Percentiles rank a stretch among this genome's conserved stretches.
These are phyloP conservation scores for Mediolabrus comicus DNA, from an alignment of 108 stramenopile genomes.

Conservation along the genomic window DNA sequence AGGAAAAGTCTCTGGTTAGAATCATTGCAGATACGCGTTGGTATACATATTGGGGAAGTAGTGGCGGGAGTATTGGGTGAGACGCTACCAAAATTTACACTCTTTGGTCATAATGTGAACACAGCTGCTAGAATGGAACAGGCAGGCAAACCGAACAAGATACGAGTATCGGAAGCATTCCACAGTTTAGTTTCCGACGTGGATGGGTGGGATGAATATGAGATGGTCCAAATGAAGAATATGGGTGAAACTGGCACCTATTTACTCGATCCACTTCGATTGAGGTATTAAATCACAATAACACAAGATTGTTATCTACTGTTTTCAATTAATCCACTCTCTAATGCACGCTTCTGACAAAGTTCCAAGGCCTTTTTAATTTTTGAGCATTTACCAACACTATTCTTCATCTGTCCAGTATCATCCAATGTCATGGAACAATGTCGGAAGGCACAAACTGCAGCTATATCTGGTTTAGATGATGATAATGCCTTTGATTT, in stretches of 20 bases:
- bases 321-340: constrained; percentile 12
- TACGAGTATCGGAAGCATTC: constrained; percentile 31
- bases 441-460: constrained; percentile 58
- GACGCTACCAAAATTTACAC: constrained; percentile 23
- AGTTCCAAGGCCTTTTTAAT: constrained; percentile 21
- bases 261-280: too few species aligned
- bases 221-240: constrained; percentile 26
- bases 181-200: constrained; percentile 14
- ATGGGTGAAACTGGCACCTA: constrained; percentile 34
- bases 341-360: constrained; percentile 17
- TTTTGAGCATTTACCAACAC: constrained; percentile 54
- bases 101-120: constrained; percentile 33
- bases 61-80: constrained; percentile 24
- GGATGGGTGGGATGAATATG: constrained; percentile 18
- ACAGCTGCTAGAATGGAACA: constrained; percentile 45
- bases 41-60: constrained; percentile 29
- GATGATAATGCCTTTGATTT: constrained; percentile 54
- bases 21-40: constrained; percentile 18
- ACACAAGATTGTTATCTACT: background rate
- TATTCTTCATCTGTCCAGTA: constrained; percentile 33
- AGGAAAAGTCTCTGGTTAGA: background rate
- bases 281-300: too few species aligned
- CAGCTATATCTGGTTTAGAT: constrained; percentile 28
- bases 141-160: constrained; percentile 15
- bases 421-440: constrained; percentile 64